A percentile compares a stretch with the other conserved stretches of the same genome.
phyloP scores from a whole-genome alignment of 1,284 basidiomycete species.

The Naganishia cerealis region DNA sequence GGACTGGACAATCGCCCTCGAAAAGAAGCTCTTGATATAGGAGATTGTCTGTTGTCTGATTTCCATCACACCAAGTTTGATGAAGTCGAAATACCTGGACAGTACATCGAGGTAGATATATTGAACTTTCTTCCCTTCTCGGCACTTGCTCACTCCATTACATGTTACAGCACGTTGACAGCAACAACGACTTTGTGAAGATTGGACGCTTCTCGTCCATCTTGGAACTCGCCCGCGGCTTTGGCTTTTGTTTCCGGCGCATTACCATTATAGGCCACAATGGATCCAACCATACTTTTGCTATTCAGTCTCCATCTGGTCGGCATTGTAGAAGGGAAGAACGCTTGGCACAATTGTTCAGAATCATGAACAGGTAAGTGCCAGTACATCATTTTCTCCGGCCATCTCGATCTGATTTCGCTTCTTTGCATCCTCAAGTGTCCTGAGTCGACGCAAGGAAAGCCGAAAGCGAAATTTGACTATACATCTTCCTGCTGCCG shows the following conservation, averaged over 20 bases:
- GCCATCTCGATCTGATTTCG: not conserved
- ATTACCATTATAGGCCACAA: conserved; percentile 92
- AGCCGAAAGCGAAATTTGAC: conserved; percentile 84
- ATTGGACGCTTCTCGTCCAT: conserved; percentile 88
- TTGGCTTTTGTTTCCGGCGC: conserved; percentile 84
- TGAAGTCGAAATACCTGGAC: conserved; percentile 96
- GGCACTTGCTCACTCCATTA: not conserved
- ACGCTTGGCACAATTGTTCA: conserved; percentile 83
- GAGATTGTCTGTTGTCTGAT: conserved; percentile 92
- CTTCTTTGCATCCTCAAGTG: conserved; percentile 57
- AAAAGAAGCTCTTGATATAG: conserved; percentile 80
- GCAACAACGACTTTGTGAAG: conserved; percentile 84
- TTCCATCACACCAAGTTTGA: conserved; percentile 98
- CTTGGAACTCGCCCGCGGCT: conserved; percentile 80
- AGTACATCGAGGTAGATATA: conserved; percentile 81
- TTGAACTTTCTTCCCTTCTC: not conserved
- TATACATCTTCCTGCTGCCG: conserved; percentile 85
- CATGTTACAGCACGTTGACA: conserved; percentile 77
- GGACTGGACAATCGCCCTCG: conserved; percentile 79
- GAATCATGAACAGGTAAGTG: conserved; percentile 84
- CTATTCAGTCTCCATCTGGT: conserved; percentile 84
- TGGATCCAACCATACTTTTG: conserved; percentile 82
- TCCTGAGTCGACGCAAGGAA: conserved; percentile 84
- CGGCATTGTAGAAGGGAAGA: conserved; percentile 91
- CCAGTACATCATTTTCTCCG: conserved; percentile 1